phyloP scores from a whole-genome alignment of 768 basidiomycete species.

The Postia placenta region DNA sequence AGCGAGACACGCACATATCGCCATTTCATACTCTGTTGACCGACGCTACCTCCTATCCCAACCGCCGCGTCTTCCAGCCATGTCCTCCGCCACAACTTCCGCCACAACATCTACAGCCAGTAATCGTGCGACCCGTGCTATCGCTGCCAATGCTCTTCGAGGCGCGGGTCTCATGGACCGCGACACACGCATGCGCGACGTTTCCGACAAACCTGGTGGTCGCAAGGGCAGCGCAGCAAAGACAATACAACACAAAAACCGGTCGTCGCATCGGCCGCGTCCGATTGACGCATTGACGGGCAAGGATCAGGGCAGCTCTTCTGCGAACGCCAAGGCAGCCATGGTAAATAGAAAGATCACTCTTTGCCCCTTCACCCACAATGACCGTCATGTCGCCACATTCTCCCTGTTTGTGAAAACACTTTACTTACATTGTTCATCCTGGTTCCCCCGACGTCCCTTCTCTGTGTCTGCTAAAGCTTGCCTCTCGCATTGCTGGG shows the following conservation, averaged over 20 bases:
- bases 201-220: conserved; percentile 62
- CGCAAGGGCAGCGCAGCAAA: conserved; percentile 63
- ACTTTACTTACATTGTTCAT: conserved; percentile 35
- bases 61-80: conserved; percentile 4
- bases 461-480: conserved; percentile 28
- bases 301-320: conserved; percentile 40
- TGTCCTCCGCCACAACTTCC: conserved; percentile 50
- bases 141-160: conserved; percentile 59
- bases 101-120: too few species aligned
- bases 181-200: conserved; percentile 71
- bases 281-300: conserved; percentile 47
- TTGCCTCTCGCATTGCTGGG: conserved; percentile 33
- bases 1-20: neutral
- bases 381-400: conserved; percentile 18
- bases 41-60: neutral
- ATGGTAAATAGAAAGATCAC: conserved; percentile 61
- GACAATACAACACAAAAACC: conserved; percentile 51
- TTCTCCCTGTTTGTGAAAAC: conserved; percentile 28
- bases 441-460: conserved; percentile 30
- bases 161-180: conserved; percentile 72
- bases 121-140: conserved; percentile 46
- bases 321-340: conserved; percentile 35
- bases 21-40: neutral
- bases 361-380: conserved; percentile 19
- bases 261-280: conserved; percentile 56